Evolutionary conservation across 768 basidiomycete species (phyloP), one percentile per base, ranked within the genome.

Genomic region (Boletellus ananas): DNA sequence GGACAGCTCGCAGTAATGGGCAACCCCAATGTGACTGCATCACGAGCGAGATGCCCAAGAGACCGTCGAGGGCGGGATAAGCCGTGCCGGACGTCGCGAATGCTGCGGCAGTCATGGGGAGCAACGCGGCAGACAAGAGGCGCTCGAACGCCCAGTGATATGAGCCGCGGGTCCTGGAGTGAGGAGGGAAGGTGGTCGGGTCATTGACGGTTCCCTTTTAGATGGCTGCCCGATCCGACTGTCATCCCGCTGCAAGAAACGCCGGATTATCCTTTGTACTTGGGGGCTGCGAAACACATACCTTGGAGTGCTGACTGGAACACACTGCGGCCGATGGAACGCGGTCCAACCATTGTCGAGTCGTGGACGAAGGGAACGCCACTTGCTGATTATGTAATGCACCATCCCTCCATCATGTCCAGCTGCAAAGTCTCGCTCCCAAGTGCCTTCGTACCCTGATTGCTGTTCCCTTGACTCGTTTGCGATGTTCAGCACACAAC

Each of bases 111-210:
- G 92, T 93, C 60, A 94, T 72, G 34, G 96, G 96, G 14, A 99
- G 81, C 58, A 98, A 81, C 13, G 83, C 73, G 0, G 93, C 96
- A 0, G 89, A 87, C 43, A 98, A 79, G 25, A 94, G 77, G 46
- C 94, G 88, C 71, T 99, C 96, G 65, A 97, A 98, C 1, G 93
- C 85, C 83, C 83, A 84, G 68, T 84, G 95, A 71, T 96, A 85
- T 2, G 93, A 94, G 43, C 96, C 95, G 60, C 94, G 89, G 1
- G 80, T 69, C 64, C 80, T 85, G 51, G 81, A 86, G 5, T 93
- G 81, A 5, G 84, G 67, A 18, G 95, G 94, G 75, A 95, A 97
- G 9, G 83, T 74, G 2, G 90, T 93, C 2, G 94, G 89, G 67
- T 99, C 96, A 72, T 99, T 98, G 52, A 93, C 94, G 27, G 91